Base-by-base conservation (phyloP, 2,329 filamentous ascomycete genomes). In the Drechmeria coniospora region DNA sequence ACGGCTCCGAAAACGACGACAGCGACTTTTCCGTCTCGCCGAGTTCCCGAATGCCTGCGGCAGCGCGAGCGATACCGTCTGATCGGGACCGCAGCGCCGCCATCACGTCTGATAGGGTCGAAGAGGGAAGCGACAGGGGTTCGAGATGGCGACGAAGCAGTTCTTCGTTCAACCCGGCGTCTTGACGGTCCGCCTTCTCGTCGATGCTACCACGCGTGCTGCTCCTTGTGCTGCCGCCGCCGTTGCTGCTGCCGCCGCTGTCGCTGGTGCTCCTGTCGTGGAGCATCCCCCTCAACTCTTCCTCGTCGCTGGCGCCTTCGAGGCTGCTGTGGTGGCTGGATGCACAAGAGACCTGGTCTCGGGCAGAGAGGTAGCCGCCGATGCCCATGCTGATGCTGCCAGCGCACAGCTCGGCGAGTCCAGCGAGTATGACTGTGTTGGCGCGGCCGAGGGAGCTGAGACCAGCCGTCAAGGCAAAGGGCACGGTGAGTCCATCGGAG, bases 371-470 rank as follows among this genome's bases (percentile, higher is more conserved):
- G 41, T 76, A 81, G 9, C 73, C 75, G 12, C 77, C 74, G 10
- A 82, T 62, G 3, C 76, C 77, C 77, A 81, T 81, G 25, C 70
- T 77, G 33, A 82, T 79, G 25, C 72, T 68, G 3, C 78, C 76
- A 0, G 74, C 73, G 34, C 77, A 75, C 21, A 81, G 58, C 47
- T 82, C 77, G 1, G 76, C 76, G 16, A 79, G 51, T 1, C 78
- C 77, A 3, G 73, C 77, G 21, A 72, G 68, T 14, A 84, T 66
- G 29, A 77, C 69, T 0, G 72, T 69, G 30, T 66, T 63, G 10
- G 68, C 66, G 30, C 65, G 59, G 3, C 70, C 71, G 5, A 77
- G 54, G 3, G 65, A 65, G 13, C 65, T 68, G 4, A 83, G 58
- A 3, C 78, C 77, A 1, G 78, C 76, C 0, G 75, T 81, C 12